Conservation (phyloP, 2,329 filamentous ascomycete species). For the Microsporum ferrugineum region DNA sequence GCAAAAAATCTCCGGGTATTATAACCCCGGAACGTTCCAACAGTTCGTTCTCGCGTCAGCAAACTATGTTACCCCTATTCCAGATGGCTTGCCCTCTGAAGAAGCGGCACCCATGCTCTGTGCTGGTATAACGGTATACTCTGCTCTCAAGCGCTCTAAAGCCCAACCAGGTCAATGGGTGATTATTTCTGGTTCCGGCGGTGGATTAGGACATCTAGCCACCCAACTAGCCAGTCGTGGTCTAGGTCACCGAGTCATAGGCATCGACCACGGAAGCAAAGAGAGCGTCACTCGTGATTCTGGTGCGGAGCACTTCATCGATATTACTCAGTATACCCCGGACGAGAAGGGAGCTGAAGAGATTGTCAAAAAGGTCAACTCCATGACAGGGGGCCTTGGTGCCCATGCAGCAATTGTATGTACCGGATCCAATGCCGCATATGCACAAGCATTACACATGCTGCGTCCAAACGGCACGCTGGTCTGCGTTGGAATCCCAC, state of each 20-base stretch:
- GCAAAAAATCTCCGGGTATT: constrained; percentile 53
- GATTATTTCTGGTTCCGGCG: constrained; percentile 49
- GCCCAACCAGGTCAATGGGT: constrained; percentile 51
- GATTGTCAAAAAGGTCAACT: constrained; percentile 45
- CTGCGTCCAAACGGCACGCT: constrained; percentile 41
- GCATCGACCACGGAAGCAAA: constrained; percentile 54
- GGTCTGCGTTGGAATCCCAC: constrained; percentile 44
- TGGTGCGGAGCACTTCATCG: constrained; percentile 57
- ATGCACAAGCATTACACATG: constrained; percentile 39
- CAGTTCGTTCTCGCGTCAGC: constrained; percentile 55
- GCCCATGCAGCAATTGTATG: constrained; percentile 51
- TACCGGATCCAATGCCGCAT: constrained; percentile 41
- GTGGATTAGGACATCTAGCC: constrained; percentile 54
- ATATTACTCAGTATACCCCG: constrained; percentile 42
- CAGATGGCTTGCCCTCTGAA: constrained; percentile 47
- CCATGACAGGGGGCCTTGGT: constrained; percentile 45
- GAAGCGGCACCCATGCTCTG: constrained; percentile 57
- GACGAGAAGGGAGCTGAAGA: constrained; percentile 37
- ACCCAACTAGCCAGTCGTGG: constrained; percentile 49
- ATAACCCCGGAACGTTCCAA: constrained; percentile 60
- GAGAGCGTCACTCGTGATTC: constrained; percentile 45
- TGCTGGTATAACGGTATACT: constrained; percentile 57
- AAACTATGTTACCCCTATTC: constrained; percentile 59
- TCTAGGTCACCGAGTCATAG: constrained; percentile 54
- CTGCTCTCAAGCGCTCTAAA: constrained; percentile 50